Conservation (phyloP, 495 filamentous ascomycete species). For the Aspergillus wentii region DNA sequence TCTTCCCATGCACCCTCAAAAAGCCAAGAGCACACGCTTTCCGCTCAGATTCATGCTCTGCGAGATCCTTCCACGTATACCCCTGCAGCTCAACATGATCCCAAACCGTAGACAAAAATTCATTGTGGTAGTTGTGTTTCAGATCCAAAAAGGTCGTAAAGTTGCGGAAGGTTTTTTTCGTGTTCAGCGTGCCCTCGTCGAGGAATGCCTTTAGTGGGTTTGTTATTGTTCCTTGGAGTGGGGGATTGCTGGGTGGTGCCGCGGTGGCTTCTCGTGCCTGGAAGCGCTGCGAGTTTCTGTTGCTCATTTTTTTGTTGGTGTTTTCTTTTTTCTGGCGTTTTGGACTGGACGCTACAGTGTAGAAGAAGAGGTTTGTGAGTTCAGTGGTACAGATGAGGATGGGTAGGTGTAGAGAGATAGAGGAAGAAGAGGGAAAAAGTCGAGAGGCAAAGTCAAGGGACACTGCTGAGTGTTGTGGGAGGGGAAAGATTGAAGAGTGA, state of each 20-base stretch:
- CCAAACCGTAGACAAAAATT: slow-evolving; percentile 4
- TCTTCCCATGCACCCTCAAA: slow-evolving; percentile 2
- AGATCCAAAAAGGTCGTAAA: slow-evolving; percentile 12
- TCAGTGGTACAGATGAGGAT: no score
- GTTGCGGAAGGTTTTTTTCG: slow-evolving; percentile 1
- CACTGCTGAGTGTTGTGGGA: no score
- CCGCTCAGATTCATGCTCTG: not conserved
- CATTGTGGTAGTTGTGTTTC: not conserved
- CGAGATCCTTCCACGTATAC: slow-evolving; percentile 6
- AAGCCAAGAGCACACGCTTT: slow-evolving; percentile 2
- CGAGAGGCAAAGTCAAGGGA: no score
- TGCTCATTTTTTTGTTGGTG: not conserved
- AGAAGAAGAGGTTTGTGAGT: no score
- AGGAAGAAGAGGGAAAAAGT: no score
- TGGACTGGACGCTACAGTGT: no score
- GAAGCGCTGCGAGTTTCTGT: no score
- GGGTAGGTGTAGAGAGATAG: no score
- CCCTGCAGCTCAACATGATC: not conserved
- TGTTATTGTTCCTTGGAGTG: not conserved
- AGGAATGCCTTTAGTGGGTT: not conserved
- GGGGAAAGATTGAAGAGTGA: no score
- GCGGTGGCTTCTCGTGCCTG: not conserved
- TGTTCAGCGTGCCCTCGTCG: not conserved
- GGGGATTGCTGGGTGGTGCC: not conserved
- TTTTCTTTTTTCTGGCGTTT: no score